phyloP scores from a whole-genome alignment of 2,329 filamentous ascomycete genomes.

The Paracamarosporium sp. region DNA sequence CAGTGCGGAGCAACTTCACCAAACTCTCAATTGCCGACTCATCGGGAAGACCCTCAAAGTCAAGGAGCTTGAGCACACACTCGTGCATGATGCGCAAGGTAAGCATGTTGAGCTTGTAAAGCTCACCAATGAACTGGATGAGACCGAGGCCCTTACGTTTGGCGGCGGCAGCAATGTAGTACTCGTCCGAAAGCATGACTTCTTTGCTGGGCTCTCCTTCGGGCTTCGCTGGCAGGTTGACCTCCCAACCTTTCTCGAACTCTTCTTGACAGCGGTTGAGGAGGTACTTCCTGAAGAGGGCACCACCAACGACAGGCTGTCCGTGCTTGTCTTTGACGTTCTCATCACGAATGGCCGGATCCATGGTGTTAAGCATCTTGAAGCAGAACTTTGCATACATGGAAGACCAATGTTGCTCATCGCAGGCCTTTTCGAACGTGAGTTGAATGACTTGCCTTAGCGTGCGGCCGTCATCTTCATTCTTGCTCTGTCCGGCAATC shows the following conservation, averaged over 20 bases:
- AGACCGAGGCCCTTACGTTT: conserved; percentile 97
- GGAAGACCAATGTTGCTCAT: conserved; percentile 96
- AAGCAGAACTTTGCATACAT: conserved; percentile 98
- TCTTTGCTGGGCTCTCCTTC: conserved; percentile 76
- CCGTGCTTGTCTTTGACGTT: conserved; percentile 90
- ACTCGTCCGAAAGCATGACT: conserved; percentile 90
- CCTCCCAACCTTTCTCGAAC: conserved; percentile 97
- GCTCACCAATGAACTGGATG: conserved; percentile 88
- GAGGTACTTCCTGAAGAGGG: conserved; percentile 96
- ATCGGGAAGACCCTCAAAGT: conserved; percentile 91
- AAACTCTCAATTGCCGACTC: conserved; percentile 97
- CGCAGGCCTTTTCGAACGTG: conserved; percentile 98
- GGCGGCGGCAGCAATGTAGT: conserved; percentile 90
- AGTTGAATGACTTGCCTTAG: conserved; percentile 98
- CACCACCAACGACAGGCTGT: conserved; percentile 87
- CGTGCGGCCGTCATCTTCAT: conserved; percentile 91
- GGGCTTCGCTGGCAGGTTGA: conserved; percentile 79
- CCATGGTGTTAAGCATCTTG: conserved; percentile 75
- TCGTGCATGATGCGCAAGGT: conserved; percentile 99
- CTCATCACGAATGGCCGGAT: conserved; percentile 91
- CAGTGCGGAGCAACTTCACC: conserved; percentile 88
- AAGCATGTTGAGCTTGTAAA: conserved; percentile 98
- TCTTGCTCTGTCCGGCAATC: conserved; percentile 94
- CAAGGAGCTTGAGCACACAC: conserved; percentile 95
- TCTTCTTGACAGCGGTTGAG: conserved; percentile 99